Conservation (phyloP, 495 filamentous ascomycete species). For the Neurospora cerealis region DNA sequence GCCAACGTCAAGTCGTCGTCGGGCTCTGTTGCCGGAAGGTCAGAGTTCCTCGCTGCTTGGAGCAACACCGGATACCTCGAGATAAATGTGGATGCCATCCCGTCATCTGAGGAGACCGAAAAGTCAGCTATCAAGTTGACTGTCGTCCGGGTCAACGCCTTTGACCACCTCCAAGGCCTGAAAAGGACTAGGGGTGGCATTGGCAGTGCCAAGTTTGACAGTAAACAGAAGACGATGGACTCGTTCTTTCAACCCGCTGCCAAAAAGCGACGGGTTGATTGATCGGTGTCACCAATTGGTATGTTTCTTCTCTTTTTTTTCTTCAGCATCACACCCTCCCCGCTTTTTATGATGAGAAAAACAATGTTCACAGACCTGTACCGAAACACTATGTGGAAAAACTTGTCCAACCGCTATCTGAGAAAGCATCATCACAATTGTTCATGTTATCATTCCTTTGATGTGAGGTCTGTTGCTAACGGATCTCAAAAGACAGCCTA, state of each 20-base stretch:
- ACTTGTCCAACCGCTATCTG: slow-evolving; percentile 76
- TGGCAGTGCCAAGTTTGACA: slow-evolving; percentile 63
- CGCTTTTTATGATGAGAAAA: slow-evolving; percentile 50
- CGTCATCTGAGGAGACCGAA: background rate
- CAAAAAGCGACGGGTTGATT: slow-evolving; percentile 38
- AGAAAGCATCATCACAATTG: slow-evolving; percentile 24
- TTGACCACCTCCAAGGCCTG: slow-evolving; percentile 57
- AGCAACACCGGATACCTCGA: slow-evolving; percentile 35
- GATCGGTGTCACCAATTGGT: slow-evolving; percentile 11
- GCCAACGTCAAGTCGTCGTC: background rate
- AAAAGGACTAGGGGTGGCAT: slow-evolving; percentile 71
- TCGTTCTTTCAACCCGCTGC: slow-evolving; percentile 52
- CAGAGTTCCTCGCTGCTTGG: slow-evolving; percentile 24
- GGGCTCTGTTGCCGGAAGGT: background rate
- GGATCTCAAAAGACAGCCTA: slow-evolving; percentile 1
- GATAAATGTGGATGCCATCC: background rate
- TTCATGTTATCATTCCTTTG: slow-evolving; percentile 2
- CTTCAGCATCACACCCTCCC: background rate
- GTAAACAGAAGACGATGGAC: slow-evolving; percentile 60
- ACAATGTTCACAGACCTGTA: slow-evolving; percentile 73
- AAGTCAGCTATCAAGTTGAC: slow-evolving; percentile 13
- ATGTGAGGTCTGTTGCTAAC: slow-evolving; percentile 14
- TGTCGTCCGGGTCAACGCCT: slow-evolving; percentile 50
- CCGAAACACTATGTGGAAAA: slow-evolving; percentile 54
- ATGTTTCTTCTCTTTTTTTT: slow-evolving; percentile 21